Conservation (phyloP, 306 rosid species). For the Pterocarpus macrocarpus region DNA sequence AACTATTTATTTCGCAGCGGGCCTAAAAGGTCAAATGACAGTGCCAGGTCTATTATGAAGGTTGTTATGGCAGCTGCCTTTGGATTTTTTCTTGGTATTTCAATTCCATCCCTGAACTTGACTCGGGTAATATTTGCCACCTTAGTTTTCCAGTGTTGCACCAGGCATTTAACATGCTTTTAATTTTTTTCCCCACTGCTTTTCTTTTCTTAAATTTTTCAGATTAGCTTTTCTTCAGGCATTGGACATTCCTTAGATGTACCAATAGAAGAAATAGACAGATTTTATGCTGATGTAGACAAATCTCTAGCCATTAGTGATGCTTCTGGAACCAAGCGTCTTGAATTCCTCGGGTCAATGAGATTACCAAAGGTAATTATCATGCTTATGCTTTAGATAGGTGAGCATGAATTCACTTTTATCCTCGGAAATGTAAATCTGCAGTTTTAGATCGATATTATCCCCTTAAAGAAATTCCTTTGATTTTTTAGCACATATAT, state of each 20-base stretch:
- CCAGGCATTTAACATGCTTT: slow-evolving; percentile 37
- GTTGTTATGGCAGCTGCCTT: slow-evolving; percentile 71
- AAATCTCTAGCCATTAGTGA: slow-evolving; percentile 49
- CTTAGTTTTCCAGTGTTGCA: slow-evolving; percentile 19
- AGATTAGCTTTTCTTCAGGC: slow-evolving; percentile 83
- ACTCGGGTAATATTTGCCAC: slow-evolving; percentile 62
- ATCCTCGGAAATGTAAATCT: slow-evolving; percentile 33
- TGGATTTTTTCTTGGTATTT: slow-evolving; percentile 83
- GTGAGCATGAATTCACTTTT: slow-evolving; percentile 11
- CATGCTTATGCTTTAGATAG: slow-evolving; percentile 39
- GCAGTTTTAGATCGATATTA: slow-evolving; percentile 30
- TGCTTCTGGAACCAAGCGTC: slow-evolving; percentile 53
- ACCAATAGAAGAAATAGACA: slow-evolving; percentile 65
- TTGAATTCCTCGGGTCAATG: slow-evolving; percentile 70
- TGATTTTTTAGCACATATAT: background rate
- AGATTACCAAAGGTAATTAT: slow-evolving; percentile 71
- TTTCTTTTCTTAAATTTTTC: slow-evolving; percentile 48
- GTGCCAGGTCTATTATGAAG: slow-evolving; percentile 57
- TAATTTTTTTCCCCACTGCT: slow-evolving; percentile 20
- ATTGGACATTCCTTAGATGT: slow-evolving; percentile 71
- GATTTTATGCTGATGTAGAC: slow-evolving; percentile 50
- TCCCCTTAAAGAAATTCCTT: background rate
- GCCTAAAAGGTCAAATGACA: slow-evolving; percentile 65
- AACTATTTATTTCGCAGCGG: slow-evolving; percentile 55
- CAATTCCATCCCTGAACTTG: slow-evolving; percentile 69